phyloP scores from a whole-genome alignment of 2,329 filamentous ascomycete species.

The Lasiodiplodia hormozganensis region DNA sequence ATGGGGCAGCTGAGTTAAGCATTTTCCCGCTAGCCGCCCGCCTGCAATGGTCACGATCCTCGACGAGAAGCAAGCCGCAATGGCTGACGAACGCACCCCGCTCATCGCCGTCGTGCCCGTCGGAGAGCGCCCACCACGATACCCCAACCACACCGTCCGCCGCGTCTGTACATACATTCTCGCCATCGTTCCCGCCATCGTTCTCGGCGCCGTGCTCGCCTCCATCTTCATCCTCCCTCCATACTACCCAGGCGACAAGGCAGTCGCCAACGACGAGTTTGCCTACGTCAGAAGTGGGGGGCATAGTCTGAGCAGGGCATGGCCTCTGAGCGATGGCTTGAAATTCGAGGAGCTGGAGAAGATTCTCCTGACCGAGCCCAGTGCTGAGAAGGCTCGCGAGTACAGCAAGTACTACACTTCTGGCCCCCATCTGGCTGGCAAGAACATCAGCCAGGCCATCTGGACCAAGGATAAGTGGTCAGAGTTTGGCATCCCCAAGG shows the following conservation, averaged over 20 bases:
- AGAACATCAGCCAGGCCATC: constrained; percentile 59
- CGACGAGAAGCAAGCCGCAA: constrained; percentile 37
- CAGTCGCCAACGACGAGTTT: constrained; percentile 33
- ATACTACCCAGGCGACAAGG: constrained; percentile 40
- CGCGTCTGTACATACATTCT: constrained; percentile 70
- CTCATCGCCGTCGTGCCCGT: constrained; percentile 69
- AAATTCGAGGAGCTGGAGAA: constrained; percentile 62
- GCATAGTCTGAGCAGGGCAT: constrained; percentile 43
- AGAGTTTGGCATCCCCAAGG: constrained; percentile 55
- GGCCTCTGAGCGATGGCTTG: constrained; percentile 55
- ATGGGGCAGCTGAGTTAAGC: constrained; percentile 26
- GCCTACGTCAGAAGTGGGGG: constrained; percentile 33
- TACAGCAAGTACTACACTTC: constrained; percentile 60
- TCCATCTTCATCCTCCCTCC: constrained; percentile 47
- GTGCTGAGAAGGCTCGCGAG: constrained; percentile 56
- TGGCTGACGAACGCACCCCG: constrained; percentile 68
- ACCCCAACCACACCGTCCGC: constrained; percentile 64
- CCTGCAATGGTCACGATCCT: constrained; percentile 17
- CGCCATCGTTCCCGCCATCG: constrained; percentile 45
- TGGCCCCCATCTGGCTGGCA: constrained; percentile 59
- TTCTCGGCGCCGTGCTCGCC: constrained; percentile 46
- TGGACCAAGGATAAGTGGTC: constrained; percentile 59
- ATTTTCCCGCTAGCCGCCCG: not conserved
- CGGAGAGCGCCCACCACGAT: constrained; percentile 59
- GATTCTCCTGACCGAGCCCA: constrained; percentile 62